These are phyloP conservation scores for Trichoderma sp. DNA, from an alignment of 2,329 filamentous ascomycete species.

Conservation along the genomic window DNA sequence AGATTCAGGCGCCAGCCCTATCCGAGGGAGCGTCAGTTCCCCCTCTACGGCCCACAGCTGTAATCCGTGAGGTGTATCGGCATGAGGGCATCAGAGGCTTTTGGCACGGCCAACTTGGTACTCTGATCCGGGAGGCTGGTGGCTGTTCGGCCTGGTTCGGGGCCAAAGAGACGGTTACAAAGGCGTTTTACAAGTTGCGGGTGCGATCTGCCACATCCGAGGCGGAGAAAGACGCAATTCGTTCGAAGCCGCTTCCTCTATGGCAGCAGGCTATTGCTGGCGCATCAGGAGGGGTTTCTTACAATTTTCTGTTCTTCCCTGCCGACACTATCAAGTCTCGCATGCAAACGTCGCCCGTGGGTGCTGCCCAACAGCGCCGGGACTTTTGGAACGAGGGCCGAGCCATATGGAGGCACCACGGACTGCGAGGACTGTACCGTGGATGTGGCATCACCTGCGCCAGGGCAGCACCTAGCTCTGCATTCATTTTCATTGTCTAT, in stretches of 20 bases:
- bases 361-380: conserved; percentile 50
- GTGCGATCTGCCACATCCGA: conserved; percentile 39
- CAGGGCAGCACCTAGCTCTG: conserved; percentile 89
- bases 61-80: conserved; percentile 76
- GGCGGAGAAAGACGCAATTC: conserved; percentile 40
- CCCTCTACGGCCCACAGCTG: conserved; percentile 60
- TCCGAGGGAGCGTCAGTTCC: conserved; percentile 41
- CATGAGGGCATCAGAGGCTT: conserved; percentile 82
- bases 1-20: conserved; percentile 75
- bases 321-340: conserved; percentile 96
- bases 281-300: conserved; percentile 83
- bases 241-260: conserved; percentile 61
- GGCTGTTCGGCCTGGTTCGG: conserved; percentile 96
- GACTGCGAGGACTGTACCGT: conserved; percentile 80
- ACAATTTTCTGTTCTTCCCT: conserved; percentile 97
- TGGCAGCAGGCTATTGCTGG: conserved; percentile 87
- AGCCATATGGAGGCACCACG: conserved; percentile 77
- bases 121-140: conserved; percentile 88
- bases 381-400: conserved; percentile 71
- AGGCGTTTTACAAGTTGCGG: conserved; percentile 62
- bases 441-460: conserved; percentile 92
- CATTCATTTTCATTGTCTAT: conserved; percentile 95
- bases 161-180: conserved; percentile 75
- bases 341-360: conserved; percentile 84
- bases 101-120: conserved; percentile 93